Evolutionary conservation across 768 basidiomycete genomes (phyloP), one percentile per base, ranked within the genome.

Genomic region (Pleurotus citrinopileatus): DNA sequence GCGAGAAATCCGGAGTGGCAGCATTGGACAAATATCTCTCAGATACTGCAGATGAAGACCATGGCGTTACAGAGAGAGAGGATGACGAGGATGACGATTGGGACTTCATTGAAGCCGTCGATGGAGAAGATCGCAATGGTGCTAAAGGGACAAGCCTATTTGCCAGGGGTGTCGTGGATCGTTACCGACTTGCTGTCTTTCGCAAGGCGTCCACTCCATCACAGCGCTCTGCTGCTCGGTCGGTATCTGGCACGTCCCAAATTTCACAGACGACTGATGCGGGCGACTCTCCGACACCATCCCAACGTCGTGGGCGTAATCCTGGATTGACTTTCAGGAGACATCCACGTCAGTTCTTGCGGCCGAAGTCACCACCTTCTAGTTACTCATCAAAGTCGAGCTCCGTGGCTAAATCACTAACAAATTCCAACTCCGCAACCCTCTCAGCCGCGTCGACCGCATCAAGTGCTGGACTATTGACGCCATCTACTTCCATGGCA

Each of bases 91-190:
- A 93, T 47, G 89, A 92, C 37, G 93, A 94, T 54, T 96, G 94
- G 93, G 93, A 94, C 78, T 82, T 94, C 58, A 79, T 96, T 56
- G 90, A 93, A 61, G 81, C 81, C 34, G 89, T 73, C 4, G 87
- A 87, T 58, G 84, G 83, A n/a, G 91, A 91, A 64, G 91, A 92
- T 54, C 78, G 85, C 56, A 93, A 94, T 57, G 91, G 91, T 15
- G 73, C 86, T 22, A 84, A 86, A 63, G 91, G 84, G 5, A 81
- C 83, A 17, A 94, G 87, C 63, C 77, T 94, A 34, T 94, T 94
- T 64, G 87, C 93, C 38, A 84, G 92, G n/a, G 93, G 93, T 4
- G 89, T 94, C 44, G 91, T 94, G 48, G 93, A 96, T 66, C 79
- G 88, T 52, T 96, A 95, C 65, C 78, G 83, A 54, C 74, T 96